phyloP scores from a whole-genome alignment of 2,329 filamentous ascomycete species.

The Epichloe brachyelytri region DNA sequence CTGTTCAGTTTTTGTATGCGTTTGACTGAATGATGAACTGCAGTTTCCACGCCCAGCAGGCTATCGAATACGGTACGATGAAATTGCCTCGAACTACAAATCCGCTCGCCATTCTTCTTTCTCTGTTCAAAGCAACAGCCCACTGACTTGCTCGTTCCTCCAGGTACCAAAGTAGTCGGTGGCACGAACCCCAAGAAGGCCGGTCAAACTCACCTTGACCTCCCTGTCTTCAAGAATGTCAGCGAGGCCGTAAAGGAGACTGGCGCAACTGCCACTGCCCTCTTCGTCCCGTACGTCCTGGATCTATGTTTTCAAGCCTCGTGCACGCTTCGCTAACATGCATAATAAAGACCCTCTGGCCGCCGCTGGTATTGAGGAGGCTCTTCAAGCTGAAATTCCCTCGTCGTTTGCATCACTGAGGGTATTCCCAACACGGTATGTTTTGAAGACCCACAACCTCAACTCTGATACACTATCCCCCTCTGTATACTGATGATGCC shows the following conservation, averaged over 20 bases:
- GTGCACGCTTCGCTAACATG: constrained; percentile 6
- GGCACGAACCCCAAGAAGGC: constrained; percentile 99
- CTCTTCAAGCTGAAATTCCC: constrained; percentile 79
- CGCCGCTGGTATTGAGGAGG: constrained; percentile 92
- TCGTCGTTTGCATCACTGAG: constrained; percentile 96
- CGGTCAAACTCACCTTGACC: constrained; percentile 74
- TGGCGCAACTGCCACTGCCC: constrained; percentile 79
- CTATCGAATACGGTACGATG: constrained; percentile 86
- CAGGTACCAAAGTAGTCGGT: constrained; percentile 92
- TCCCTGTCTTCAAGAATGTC: constrained; percentile 87
- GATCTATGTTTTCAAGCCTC: constrained; percentile 6
- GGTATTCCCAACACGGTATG: constrained; percentile 91
- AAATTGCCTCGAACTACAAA: constrained; percentile 8
- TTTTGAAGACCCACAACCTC: constrained; percentile 6
- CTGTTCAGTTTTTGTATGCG: neutral
- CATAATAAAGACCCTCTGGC: constrained; percentile 67
- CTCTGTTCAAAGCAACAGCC: neutral
- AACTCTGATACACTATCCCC: neutral
- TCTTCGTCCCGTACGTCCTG: constrained; percentile 76
- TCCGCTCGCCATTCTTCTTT: neutral
- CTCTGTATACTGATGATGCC: constrained; percentile 6
- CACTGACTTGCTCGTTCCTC: constrained; percentile 12
- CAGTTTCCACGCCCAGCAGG: constrained; percentile 95
- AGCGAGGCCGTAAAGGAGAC: constrained; percentile 79
- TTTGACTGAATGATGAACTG: constrained; percentile 9